Conservation (phyloP, 2,329 filamentous ascomycete species). For the Fusarium torulosum region DNA sequence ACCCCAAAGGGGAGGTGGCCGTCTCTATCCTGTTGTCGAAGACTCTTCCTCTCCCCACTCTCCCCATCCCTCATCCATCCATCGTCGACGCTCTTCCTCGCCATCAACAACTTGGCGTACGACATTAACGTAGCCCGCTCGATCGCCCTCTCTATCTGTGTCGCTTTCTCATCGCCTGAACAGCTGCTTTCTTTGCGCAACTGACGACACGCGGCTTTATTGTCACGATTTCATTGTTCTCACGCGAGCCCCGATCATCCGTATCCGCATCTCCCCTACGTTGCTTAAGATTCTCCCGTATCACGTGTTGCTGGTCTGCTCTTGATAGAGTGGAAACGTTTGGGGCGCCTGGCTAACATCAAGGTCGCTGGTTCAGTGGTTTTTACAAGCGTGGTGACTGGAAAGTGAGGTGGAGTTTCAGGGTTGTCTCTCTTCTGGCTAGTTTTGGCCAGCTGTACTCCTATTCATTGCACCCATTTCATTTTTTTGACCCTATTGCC, state of each 20-base stretch:
- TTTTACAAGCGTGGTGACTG: slow-evolving; percentile 51
- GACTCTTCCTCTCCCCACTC: slow-evolving; percentile 43
- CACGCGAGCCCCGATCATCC: slow-evolving; percentile 19
- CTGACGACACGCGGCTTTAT: slow-evolving; percentile 9
- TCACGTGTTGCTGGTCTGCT: slow-evolving; percentile 42
- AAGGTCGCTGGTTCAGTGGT: slow-evolving; percentile 51
- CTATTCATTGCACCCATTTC: slow-evolving; percentile 53
- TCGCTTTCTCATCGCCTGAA: slow-evolving; percentile 8
- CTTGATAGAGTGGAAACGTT: slow-evolving; percentile 39
- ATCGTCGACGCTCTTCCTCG: slow-evolving; percentile 28
- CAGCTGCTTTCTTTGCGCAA: neutral
- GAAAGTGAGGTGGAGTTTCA: slow-evolving; percentile 55
- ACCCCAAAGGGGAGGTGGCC: slow-evolving; percentile 12
- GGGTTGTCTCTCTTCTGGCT: slow-evolving; percentile 54
- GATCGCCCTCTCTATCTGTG: slow-evolving; percentile 4
- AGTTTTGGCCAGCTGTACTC: slow-evolving; percentile 56
- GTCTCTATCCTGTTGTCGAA: slow-evolving; percentile 23
- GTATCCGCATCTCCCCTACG: neutral
- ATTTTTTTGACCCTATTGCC: slow-evolving; percentile 52
- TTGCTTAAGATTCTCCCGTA: slow-evolving; percentile 22
- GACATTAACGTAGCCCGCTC: slow-evolving; percentile 19
- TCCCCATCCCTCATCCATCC: slow-evolving; percentile 28
- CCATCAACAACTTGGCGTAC: slow-evolving; percentile 38
- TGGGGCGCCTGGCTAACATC: slow-evolving; percentile 48
- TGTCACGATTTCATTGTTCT: slow-evolving; percentile 23